Evolutionary conservation across 768 basidiomycete genomes (phyloP), one percentile per base, ranked within the genome.

Genomic region (Leucocoprinus leucothites): DNA sequence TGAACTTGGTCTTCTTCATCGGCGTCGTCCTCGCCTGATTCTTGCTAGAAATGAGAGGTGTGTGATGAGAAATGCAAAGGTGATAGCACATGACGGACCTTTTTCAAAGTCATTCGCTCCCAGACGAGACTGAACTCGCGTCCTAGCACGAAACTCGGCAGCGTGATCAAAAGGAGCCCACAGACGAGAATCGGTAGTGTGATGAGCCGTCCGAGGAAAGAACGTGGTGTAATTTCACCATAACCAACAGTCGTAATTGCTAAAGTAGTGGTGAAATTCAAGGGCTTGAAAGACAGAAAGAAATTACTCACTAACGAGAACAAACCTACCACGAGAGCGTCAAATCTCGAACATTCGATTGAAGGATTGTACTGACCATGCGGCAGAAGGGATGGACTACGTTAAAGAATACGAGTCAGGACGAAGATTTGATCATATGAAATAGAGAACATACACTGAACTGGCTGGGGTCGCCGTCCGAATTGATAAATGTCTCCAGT

Each of bases 161-260:
- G 78, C 0, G 94, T 94, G 64, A 97, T 94, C 40, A 95, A 77
- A 0, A 97, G 77, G 9, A 96, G 77, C 2, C 94, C 94, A 61
- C 91, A 95, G 13, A 91, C 79, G 45, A 97, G 83, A 18, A 97
- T 79, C 0, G 94, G 94, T 1, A 95, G 72, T 0, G 94, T 93
- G 61, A 96, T 75, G 34, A 95, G 73, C 1, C 91, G 85, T 0
- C 94, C 94, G n/a, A 95, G 75, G 68, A 89, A 85, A 1, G 91
- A 91, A 13, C 90, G 82, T 0, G 94, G 94, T 0, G 90, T 91
- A 51, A 94, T 91, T 68, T 96, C 94, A 36, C 94, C 94, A 61
- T 94, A 96, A 11, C 94, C 91, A 1, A 93, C 90, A 0, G 93
- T 94, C 2, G 88, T 89, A 58, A 94, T 94, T 0, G 93, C 87